Percentiles rank a stretch among this genome's conserved stretches.
Conservation (phyloP, 2,329 filamentous ascomycete species). For the Fusarium newnesense region DNA sequence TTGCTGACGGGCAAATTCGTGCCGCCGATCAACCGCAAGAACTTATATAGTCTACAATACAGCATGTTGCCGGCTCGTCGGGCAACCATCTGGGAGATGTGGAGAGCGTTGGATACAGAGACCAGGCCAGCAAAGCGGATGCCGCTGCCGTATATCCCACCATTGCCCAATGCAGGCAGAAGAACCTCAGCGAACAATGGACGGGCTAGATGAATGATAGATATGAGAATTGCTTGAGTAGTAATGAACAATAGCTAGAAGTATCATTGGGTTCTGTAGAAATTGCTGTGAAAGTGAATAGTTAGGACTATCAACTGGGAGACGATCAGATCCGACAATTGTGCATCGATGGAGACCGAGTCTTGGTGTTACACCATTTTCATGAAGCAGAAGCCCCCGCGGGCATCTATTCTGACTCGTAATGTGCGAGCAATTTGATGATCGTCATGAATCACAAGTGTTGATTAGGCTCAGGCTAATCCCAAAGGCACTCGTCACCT, state of each 20-base stretch:
- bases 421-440: not conserved
- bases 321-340: not conserved
- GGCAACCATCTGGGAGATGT: conserved; percentile 85
- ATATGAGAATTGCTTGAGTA: not conserved
- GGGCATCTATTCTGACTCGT: not conserved
- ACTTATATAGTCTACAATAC: conserved; percentile 96
- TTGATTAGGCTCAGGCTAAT: not conserved
- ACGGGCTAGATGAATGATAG: conserved; percentile 40
- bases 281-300: not conserved
- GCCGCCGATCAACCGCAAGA: conserved; percentile 92
- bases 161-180: conserved; percentile 47
- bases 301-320: not conserved
- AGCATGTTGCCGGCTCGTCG: conserved; percentile 92
- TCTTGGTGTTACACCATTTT: not conserved
- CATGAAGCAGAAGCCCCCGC: not conserved
- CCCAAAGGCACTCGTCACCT: not conserved
- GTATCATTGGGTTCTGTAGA: not conserved
- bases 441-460: conserved; percentile 4
- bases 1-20: conserved; percentile 92
- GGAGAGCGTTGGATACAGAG: conserved; percentile 73
- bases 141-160: conserved; percentile 48
- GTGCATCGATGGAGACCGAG: not conserved
- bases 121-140: conserved; percentile 57
- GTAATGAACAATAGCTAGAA: conserved; percentile 7
- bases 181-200: conserved; percentile 44